Base-by-base conservation (phyloP, 2,329 filamentous ascomycete genomes). In the Fusarium veterinarium region DNA sequence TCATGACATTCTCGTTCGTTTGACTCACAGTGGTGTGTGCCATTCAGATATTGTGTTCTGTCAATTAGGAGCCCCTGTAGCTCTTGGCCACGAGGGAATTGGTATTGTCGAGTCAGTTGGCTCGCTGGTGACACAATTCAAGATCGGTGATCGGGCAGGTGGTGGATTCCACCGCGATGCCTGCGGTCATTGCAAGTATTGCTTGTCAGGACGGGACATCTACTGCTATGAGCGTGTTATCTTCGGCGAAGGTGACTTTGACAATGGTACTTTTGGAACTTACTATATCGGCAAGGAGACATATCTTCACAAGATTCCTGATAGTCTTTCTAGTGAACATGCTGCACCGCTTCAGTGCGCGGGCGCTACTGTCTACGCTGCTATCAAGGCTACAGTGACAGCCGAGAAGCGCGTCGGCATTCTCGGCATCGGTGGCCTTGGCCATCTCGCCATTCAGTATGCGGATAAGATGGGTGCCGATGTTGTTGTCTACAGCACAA, bases 271-370 rank as follows among this genome's bases (percentile, higher is more conserved):
- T 0, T 65, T 65, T 38, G 48, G 63, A 2, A 37, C 48, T 6
- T 65, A 65, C 10, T 65, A 65, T 13, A 37, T 65, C 5, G 63
- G 63, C 1, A 65, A 65, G 13, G 63, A 65, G 48, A 65, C 63
- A 3, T 65, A 31, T 7, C 30, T 65, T 1, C 63, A 65, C n/a
- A 65, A 33, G 14, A 64, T 65, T 5, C 63, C 63, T 0, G 48
- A 57, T 0, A 40, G 48, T 6, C 60, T 65, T 20, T n/a, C 60
- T 3, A 64, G 60, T 19, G 63, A 65, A n/a, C 60, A 65, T 14
- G 63, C 60, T 10, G 63, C 63, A 2, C 63, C 63, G 17, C 63
- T 65, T 17, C 63, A 65, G 14, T 65, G 63, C 2, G 63, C 63
- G 0, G 63, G 63, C 1, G 63, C 63, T 12, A 65, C 63, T 4